Conservation (phyloP, 2,329 filamentous ascomycete genomes). For the Sphaerulina musiva region DNA sequence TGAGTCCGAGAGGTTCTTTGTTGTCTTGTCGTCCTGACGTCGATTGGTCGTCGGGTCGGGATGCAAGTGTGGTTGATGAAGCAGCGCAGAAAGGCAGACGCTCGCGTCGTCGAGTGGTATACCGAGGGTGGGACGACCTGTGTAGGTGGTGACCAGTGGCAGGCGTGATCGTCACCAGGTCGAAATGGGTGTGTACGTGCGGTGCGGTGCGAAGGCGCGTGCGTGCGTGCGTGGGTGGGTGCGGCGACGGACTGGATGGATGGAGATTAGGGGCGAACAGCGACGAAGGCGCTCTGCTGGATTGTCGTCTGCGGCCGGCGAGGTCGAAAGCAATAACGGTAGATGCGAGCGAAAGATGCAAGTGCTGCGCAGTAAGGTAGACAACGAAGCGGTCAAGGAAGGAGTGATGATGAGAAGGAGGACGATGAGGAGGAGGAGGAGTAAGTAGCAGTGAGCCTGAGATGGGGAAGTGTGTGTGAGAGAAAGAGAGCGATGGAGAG, state of each 20-base stretch:
- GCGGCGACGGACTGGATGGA: neutral
- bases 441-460: neutral
- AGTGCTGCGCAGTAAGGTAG: neutral
- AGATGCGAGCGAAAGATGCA: neutral
- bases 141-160: neutral
- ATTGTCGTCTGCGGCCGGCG: neutral
- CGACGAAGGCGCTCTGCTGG: neutral
- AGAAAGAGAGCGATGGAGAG: no score
- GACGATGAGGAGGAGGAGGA: neutral
- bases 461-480: neutral
- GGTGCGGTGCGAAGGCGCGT: neutral
- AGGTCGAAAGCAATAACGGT: neutral
- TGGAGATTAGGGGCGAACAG: neutral
- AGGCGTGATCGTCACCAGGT: slow-evolving; percentile 5
- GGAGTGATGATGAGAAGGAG: neutral
- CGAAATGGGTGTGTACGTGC: neutral
- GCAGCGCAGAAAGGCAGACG: neutral
- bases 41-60: slow-evolving; percentile 1
- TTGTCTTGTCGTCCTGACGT: slow-evolving; percentile 4
- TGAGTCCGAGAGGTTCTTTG: slow-evolving; percentile 7
- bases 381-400: neutral
- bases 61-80: neutral
- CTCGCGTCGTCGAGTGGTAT: neutral
- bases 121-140: neutral
- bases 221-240: neutral